phyloP scores from a whole-genome alignment of 1,284 basidiomycete species.

The Pseudozyma sp. region DNA sequence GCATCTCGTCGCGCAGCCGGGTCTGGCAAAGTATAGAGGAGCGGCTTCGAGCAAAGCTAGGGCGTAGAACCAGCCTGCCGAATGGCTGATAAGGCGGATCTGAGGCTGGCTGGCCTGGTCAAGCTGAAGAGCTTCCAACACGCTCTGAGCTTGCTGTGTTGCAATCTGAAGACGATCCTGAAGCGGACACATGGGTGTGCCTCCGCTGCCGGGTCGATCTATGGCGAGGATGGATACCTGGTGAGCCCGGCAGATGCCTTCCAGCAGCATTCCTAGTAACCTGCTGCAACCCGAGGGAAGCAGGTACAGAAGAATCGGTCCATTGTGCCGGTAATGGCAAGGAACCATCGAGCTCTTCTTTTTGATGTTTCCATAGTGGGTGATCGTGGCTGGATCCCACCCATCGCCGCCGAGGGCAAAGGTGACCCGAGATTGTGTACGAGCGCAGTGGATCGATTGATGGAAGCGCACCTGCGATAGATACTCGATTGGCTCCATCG shows the following conservation, averaged over 20 bases:
- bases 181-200: constrained; percentile 10
- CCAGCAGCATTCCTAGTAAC: constrained; percentile 17
- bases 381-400: constrained; percentile 17
- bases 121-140: constrained; percentile 20
- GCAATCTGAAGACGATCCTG: constrained; percentile 10
- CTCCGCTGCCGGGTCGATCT: constrained; percentile 26
- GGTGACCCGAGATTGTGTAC: constrained; percentile 19
- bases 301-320: constrained; percentile 18
- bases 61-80: constrained; percentile 25
- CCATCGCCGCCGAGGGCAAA: constrained; percentile 24
- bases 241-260: constrained; percentile 8
- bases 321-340: constrained; percentile 7
- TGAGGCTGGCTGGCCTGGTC: constrained; percentile 9
- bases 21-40: constrained; percentile 19
- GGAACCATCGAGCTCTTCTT: background rate
- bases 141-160: constrained; percentile 19
- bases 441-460: constrained; percentile 10
- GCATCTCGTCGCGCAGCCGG: constrained; percentile 4
- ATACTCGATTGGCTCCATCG: constrained; percentile 18
- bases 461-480: constrained; percentile 28
- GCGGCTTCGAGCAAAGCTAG: constrained; percentile 18
- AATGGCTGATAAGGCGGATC: constrained; percentile 13
- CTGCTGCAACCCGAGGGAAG: constrained; percentile 22
- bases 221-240: constrained; percentile 24
- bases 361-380: constrained; percentile 10